Base-by-base conservation (phyloP, 495 filamentous ascomycete genomes). In the Rusavskia elegans region DNA sequence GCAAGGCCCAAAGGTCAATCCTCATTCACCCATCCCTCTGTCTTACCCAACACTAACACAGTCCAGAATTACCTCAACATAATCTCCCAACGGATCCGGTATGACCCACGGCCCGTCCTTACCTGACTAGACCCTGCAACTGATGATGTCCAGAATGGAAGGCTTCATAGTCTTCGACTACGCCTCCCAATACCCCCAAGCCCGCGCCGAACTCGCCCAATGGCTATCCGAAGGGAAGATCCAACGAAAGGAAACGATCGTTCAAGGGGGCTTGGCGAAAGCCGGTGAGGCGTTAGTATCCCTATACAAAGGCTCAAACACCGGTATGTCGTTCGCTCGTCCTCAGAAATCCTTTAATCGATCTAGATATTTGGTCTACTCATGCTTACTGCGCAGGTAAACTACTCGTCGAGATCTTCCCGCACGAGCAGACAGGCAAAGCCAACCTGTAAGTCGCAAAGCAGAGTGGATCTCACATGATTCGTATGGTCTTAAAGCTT, bases 81-180 rank as follows among this genome's bases (percentile, higher is more conserved):
- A 3, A 53, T 53, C 17, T 45, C 50, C 3, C 45, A 45, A 39
- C 50, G 50, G n/a, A 53, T 53, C n/a, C 59, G 64, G 46, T 49
- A 49, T n/a, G n/a, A n/a, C n/a, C n/a, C n/a, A n/a, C n/a, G n/a
- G n/a, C n/a, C n/a, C n/a, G n/a, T n/a, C n/a, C n/a, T n/a, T n/a
- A n/a, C n/a, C n/a, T n/a, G n/a, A n/a, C n/a, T n/a, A n/a, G n/a
- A n/a, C n/a, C n/a, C n/a, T n/a, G n/a, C n/a, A n/a, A n/a, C n/a
- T n/a, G n/a, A n/a, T n/a, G n/a, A n/a, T n/a, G n/a, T n/a, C n/a
- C 16, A 72, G 65, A 0, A 71, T 79, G 67, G 70, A 77, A 62
- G 76, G 76, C 1, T 78, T 77, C 57, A 75, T 79, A 50, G 72
- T 77, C 35, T 70, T 73, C 46, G 76, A 79, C 56, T 77, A 69